phyloP scores from a whole-genome alignment of 192 early-diverging fungal genomes.

The Backusella circina region DNA sequence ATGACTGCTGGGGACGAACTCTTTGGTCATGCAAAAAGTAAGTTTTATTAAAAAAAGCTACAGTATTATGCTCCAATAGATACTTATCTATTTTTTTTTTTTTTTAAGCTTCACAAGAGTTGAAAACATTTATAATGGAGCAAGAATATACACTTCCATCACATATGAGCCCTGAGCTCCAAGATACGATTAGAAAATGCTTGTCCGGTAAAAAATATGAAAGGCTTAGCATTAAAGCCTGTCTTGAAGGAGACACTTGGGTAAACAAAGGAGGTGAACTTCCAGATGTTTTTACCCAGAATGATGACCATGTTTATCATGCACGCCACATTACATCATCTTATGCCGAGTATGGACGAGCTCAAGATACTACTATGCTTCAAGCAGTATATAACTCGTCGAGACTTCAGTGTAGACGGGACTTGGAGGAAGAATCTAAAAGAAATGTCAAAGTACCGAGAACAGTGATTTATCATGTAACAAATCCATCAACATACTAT shows the following conservation, averaged over 20 bases:
- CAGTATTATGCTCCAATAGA: background rate
- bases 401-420: background rate
- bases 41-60: background rate
- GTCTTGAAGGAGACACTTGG: conserved; percentile 41
- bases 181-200: conserved; percentile 38
- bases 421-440: conserved; percentile 27
- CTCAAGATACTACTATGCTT: background rate
- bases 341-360: background rate
- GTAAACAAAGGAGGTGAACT: conserved; percentile 26
- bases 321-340: background rate
- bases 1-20: conserved; percentile 55
- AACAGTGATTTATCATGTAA: conserved; percentile 27
- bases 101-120: conserved; percentile 33
- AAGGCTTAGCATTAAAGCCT: conserved; percentile 24
- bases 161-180: conserved; percentile 30
- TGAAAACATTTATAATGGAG: conserved; percentile 41
- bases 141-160: conserved; percentile 37
- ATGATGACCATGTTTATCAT: background rate
- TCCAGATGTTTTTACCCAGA: conserved; percentile 10
- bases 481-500: conserved; percentile 21
- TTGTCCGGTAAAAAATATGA: conserved; percentile 32
- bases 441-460: conserved; percentile 2
- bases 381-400: background rate
- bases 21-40: conserved; percentile 39
- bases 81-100: background rate